phyloP scores from a whole-genome alignment of 345 rosid species.

The Eucalyptus cladocalyx region DNA sequence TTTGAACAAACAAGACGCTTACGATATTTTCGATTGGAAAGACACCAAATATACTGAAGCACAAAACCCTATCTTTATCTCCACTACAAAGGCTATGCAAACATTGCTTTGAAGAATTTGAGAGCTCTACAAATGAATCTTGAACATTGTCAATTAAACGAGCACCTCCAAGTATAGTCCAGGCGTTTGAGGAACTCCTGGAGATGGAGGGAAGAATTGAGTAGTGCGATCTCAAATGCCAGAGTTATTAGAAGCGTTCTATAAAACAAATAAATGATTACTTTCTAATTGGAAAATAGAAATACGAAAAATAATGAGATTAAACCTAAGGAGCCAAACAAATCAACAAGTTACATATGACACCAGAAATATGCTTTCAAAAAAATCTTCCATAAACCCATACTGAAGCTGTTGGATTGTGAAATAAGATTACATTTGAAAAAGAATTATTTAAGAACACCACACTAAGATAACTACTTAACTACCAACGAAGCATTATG shows the following conservation, averaged over 20 bases:
- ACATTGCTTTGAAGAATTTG: neutral
- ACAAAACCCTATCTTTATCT: neutral
- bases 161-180: neutral
- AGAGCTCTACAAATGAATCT: neutral
- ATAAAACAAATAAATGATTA: neutral
- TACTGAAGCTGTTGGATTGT: neutral
- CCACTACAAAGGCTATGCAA: neutral
- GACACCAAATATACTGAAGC: neutral
- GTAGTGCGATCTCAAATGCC: neutral
- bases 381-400: neutral
- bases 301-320: neutral
- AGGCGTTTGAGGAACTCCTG: fast-evolving
- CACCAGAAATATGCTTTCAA: neutral
- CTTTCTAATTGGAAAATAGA: neutral
- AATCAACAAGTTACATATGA: neutral
- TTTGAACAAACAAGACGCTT: neutral
- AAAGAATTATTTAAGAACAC: neutral
- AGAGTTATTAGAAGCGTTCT: neutral
- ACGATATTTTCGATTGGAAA: neutral
- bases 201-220: neutral
- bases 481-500: neutral
- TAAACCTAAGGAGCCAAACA: neutral
- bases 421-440: neutral
- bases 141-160: neutral
- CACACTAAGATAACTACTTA: neutral